A percentile compares a stretch with the other conserved stretches of the same genome.
Evolutionary conservation across 2,329 filamentous ascomycete genomes (phyloP).

Genomic region (Fusarium sp.): DNA sequence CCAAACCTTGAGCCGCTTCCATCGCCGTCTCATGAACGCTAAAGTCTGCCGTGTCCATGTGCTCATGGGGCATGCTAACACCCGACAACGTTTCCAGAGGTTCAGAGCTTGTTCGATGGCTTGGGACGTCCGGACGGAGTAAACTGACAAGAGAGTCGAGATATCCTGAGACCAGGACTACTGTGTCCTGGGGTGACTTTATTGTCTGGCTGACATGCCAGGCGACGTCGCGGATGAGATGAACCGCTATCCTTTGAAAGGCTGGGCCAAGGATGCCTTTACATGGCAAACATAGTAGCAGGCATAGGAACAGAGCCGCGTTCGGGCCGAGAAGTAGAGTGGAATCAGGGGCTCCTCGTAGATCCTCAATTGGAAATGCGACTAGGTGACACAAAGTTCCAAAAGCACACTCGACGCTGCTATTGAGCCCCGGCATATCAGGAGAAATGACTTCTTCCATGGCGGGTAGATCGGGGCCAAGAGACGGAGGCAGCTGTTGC

Average conservation of each 20-base stretch:
- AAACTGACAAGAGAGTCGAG: conserved; percentile 10
- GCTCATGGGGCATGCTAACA: not conserved
- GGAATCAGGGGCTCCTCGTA: conserved; percentile 25
- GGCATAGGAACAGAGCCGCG: conserved; percentile 22
- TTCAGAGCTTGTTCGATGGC: not conserved
- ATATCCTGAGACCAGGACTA: conserved; percentile 9
- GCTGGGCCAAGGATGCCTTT: conserved; percentile 21
- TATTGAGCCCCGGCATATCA: conserved; percentile 6
- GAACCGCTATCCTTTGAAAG: conserved; percentile 21
- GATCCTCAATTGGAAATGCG: conserved; percentile 16
- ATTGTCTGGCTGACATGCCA: conserved; percentile 12
- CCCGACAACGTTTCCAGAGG: not conserved
- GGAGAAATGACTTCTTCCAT: conserved; percentile 11
- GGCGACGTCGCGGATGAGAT: conserved; percentile 14
- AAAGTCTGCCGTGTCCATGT: not conserved
- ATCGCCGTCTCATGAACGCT: not conserved
- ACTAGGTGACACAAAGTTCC: conserved; percentile 20
- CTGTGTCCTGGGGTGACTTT: conserved; percentile 26
- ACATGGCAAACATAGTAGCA: conserved; percentile 24
- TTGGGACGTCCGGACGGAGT: not conserved
- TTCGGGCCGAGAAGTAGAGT: conserved; percentile 24
- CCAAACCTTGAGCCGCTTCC: conserved; percentile 7
- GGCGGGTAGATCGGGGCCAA: conserved; percentile 4
- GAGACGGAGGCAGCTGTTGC: not conserved
- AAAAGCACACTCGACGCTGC: conserved; percentile 11